phyloP scores from a whole-genome alignment of 2,329 filamentous ascomycete species.

The Ceratocystis destructans region DNA sequence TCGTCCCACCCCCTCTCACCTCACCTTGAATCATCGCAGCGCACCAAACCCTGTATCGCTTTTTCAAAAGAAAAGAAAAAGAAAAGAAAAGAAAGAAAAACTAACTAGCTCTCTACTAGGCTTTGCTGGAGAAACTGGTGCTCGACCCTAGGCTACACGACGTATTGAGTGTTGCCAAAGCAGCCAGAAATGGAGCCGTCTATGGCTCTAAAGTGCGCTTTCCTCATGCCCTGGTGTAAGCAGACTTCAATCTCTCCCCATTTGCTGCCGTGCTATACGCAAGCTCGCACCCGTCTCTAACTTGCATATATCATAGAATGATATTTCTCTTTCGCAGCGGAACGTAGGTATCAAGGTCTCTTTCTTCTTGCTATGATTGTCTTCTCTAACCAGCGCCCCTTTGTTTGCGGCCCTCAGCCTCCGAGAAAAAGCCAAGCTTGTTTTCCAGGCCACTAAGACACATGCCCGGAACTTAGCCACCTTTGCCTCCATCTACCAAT shows the following conservation, averaged over 20 bases:
- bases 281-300: background rate
- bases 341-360: constrained; percentile 42
- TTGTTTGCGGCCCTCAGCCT: constrained; percentile 31
- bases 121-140: constrained; percentile 58
- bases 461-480: constrained; percentile 85
- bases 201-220: constrained; percentile 97
- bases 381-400: background rate
- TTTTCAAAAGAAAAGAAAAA: background rate
- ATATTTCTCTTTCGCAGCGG: constrained; percentile 91
- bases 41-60: background rate
- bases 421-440: constrained; percentile 61
- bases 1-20: background rate
- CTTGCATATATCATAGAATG: constrained; percentile 46
- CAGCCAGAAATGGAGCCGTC: constrained; percentile 87
- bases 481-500: constrained; percentile 86
- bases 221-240: constrained; percentile 79
- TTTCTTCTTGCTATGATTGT: background rate
- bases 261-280: background rate
- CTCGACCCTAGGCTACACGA: constrained; percentile 78
- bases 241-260: constrained; percentile 27
- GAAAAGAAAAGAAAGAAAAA: no score
- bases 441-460: constrained; percentile 74
- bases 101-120: constrained; percentile 32
- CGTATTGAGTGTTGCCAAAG: constrained; percentile 74
- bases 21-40: background rate